Base-by-base conservation (phyloP, 192 early-diverging fungal genomes). In the Linnemannia zychae region DNA sequence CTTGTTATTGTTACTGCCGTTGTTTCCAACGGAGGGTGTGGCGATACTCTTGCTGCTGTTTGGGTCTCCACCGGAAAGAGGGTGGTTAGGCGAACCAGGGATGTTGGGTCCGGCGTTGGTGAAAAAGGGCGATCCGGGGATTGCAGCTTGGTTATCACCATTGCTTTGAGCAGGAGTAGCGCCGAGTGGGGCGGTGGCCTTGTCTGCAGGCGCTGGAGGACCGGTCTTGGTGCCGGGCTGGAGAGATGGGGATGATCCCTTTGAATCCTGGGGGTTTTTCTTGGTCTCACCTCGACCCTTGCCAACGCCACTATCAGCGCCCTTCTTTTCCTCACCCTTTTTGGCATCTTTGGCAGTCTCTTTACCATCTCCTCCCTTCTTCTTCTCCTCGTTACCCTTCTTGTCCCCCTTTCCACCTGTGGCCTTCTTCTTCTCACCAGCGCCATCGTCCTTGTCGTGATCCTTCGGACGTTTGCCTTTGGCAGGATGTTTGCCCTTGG, bases 51-150 rank as follows among this genome's bases (percentile, higher is more conserved):
- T 68, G 82, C 20, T 75, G 53, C 18, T 31, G 18, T 33, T 20
- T 0, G 44, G 31, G 28, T 28, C 34, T 4, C 18, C 15, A 37
- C 47, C 67, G 20, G 49, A 31, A 4, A 20, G n/a, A 15, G 69
- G 71, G 7, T 24, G 38, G 34, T 16, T 53, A 24, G 75, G 69
- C 0, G 7, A 11, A 53, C 50, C 7, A 12, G 76, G 50, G 16
- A 48, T 46, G 7, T 12, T 60, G 22, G 74, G 67, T 7, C 52
- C 76, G 36, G 67, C 15, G 18, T 57, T 66, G 22, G 71, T 68
- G 68, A 79, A 79, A 60, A 74, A 53, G 0, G 77, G 63, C 3
- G 49, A 40, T 36, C 36, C 24, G n/a, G 48, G 34, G 66, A 70
- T n/a, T n/a, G n/a, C 38, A 12, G 37, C 53, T 24, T 53, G 72